Evolutionary conservation across 2,329 filamentous ascomycete species (phyloP).

Genomic region (Emergomyces africanus): DNA sequence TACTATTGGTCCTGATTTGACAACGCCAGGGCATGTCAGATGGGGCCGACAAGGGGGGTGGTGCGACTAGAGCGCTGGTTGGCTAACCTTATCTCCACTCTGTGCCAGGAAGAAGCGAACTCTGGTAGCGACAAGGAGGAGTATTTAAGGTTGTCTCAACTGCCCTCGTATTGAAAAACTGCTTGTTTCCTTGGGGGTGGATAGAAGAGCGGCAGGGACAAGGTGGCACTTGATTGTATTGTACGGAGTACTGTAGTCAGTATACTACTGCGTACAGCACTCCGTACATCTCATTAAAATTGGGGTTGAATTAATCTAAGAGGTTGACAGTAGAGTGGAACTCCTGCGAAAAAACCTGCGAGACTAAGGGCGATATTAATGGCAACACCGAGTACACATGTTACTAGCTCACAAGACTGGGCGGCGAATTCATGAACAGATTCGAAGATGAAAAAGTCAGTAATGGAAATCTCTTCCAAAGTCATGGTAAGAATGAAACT

Average conservation of each 20-base stretch:
- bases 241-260: too few species aligned
- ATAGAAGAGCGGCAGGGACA: not conserved
- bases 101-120: not conserved
- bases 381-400: too few species aligned
- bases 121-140: not conserved
- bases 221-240: not conserved
- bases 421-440: not conserved
- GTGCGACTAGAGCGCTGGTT: not conserved
- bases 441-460: not conserved
- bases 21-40: not conserved
- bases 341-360: too few species aligned
- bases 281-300: too few species aligned
- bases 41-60: too few species aligned
- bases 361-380: too few species aligned
- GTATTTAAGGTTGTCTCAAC: not conserved
- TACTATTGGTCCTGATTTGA: not conserved
- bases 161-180: not conserved
- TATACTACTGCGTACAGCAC: too few species aligned
- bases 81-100: not conserved
- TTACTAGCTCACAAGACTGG: too few species aligned
- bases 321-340: too few species aligned
- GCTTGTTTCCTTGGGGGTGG: not conserved
- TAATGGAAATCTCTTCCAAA: not conserved
- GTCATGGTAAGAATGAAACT: not conserved
- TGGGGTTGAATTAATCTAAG: too few species aligned